A percentile compares a stretch with the other conserved stretches of the same genome.
Conservation (phyloP, 306 rosid species). For the Lathyrus aphaca region DNA sequence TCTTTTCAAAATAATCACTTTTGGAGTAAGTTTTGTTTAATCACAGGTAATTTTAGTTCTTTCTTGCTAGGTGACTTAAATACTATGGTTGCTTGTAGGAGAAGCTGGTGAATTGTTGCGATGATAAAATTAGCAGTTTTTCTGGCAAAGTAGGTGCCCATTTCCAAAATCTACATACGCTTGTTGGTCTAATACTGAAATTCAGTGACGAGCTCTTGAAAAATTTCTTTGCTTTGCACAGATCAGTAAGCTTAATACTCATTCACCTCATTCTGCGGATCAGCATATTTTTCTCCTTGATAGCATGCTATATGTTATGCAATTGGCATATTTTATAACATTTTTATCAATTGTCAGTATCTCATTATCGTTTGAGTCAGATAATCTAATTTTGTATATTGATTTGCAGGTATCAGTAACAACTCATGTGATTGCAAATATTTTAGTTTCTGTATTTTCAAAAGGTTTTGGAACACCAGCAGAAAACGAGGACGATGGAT, state of each 20-base stretch:
- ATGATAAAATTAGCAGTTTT: constrained; percentile 29
- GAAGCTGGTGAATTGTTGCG: constrained; percentile 51
- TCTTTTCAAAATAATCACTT: constrained; percentile 51
- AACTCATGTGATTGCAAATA: constrained; percentile 66
- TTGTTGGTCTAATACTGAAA: constrained; percentile 51
- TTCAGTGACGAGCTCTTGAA: constrained; percentile 66
- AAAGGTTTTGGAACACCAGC: constrained; percentile 68
- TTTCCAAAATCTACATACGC: constrained; percentile 53
- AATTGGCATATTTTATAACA: not conserved
- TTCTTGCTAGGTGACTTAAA: constrained; percentile 27
- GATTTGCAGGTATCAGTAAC: constrained; percentile 70
- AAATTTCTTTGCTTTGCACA: constrained; percentile 70
- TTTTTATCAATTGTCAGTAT: not conserved
- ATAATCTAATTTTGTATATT: constrained; percentile 25
- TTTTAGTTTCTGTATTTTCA: constrained; percentile 65
- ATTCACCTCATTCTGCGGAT: not conserved
- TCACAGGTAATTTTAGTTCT: not conserved
- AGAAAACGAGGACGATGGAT: constrained; percentile 61
- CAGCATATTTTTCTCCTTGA: not conserved
- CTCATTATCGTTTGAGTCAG: not conserved
- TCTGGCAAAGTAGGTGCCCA: constrained; percentile 46
- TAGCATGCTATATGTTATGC: not conserved
- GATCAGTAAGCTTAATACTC: constrained; percentile 57
- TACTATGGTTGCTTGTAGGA: constrained; percentile 53
- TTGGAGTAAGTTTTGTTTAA: constrained; percentile 61